These are phyloP conservation scores for Pulicaria dysenterica DNA, from an alignment of 129 eudicot species.

Conservation along the genomic window DNA sequence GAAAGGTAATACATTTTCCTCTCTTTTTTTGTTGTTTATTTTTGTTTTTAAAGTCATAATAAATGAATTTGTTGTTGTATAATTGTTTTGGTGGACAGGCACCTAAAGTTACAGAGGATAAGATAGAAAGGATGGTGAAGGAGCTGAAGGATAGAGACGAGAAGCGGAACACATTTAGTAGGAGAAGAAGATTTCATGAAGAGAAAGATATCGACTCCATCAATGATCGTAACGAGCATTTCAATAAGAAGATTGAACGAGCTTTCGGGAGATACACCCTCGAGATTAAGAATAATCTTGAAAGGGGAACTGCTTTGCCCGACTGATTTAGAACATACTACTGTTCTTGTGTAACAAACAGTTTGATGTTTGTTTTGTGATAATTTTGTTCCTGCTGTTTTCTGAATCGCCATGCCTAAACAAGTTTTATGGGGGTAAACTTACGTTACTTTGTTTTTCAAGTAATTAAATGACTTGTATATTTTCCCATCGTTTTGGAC, in stretches of 20 bases:
- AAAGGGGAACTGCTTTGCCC: constrained; percentile 99
- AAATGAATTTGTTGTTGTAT: no score
- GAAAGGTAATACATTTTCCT: constrained; percentile 54
- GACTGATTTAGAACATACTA: constrained; percentile 41
- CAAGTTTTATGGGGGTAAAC: constrained; percentile 10
- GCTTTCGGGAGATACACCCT: constrained; percentile 95
- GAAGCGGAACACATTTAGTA: constrained; percentile 73
- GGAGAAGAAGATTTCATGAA: constrained; percentile 91
- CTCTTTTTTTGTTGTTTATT: neutral
- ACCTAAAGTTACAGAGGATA: constrained; percentile 77
- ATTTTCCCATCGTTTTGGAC: no score
- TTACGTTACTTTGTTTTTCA: no score
- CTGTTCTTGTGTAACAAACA: constrained; percentile 5
- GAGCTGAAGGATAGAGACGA: constrained; percentile 97
- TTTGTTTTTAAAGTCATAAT: neutral
- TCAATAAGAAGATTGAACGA: constrained; percentile 96
- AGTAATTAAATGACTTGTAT: no score
- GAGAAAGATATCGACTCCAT: constrained; percentile 97
- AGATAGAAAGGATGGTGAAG: constrained; percentile 85
- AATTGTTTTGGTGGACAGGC: constrained; percentile 46
- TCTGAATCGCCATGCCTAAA: neutral
- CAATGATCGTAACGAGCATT: constrained; percentile 96
- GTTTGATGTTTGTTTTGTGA: neutral
- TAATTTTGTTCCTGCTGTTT: neutral
- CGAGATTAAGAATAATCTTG: constrained; percentile 97